Evolutionary conservation across 495 filamentous ascomycete genomes (phyloP).

Genomic region (Trypethelium eluteriae): DNA sequence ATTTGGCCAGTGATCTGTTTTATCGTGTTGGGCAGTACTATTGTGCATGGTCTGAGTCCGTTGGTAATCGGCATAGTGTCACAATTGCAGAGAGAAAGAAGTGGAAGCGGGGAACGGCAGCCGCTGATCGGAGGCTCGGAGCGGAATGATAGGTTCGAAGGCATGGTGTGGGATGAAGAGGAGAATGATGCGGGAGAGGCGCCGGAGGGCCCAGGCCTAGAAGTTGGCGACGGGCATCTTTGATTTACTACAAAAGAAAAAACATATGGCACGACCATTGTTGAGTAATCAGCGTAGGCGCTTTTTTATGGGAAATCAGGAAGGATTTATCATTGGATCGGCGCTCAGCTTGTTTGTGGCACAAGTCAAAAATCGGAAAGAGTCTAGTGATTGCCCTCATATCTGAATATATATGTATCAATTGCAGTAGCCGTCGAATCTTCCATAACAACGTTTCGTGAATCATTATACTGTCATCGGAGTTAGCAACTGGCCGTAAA

Average conservation of each 20-base stretch:
- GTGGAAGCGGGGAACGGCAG: conserved; percentile 31
- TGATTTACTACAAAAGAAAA: background rate
- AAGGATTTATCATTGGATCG: background rate
- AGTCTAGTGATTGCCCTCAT: no score
- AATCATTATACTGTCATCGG: background rate
- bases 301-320: background rate
- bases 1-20: conserved; percentile 47
- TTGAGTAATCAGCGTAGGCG: background rate
- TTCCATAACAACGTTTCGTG: background rate
- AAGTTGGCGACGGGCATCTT: conserved; percentile 2
- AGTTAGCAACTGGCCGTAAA: no score
- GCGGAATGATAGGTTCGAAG: conserved; percentile 38
- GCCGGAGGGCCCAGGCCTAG: background rate
- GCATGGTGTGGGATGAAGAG: conserved; percentile 41
- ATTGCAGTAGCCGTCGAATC: background rate
- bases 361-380: no score
- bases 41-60: conserved; percentile 44
- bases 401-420: no score
- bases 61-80: conserved; percentile 38
- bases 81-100: conserved; percentile 36
- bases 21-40: conserved; percentile 41
- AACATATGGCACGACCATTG: background rate
- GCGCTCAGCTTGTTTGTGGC: no score
- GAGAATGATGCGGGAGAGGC: conserved; percentile 22
- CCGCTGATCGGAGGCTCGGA: conserved; percentile 32